phyloP scores from a whole-genome alignment of 2,329 filamentous ascomycete species.

The Lomentospora prolificans region DNA sequence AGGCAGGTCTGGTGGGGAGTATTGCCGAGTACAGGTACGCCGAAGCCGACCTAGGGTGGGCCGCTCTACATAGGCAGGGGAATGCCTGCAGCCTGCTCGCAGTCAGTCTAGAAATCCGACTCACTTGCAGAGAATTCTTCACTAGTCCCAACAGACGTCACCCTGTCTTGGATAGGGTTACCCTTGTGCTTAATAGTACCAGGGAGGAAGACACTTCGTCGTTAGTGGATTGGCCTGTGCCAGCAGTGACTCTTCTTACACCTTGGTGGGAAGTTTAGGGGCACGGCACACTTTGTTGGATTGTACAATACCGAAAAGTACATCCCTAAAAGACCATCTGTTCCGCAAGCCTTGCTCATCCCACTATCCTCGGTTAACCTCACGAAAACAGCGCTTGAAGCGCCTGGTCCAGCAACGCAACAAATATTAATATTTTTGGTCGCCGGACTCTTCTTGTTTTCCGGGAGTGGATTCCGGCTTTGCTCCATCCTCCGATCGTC shows the following conservation, averaged over 20 bases:
- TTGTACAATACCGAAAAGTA: neutral
- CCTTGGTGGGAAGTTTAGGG: neutral
- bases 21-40: conserved; percentile 7
- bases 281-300: neutral
- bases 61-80: too few species aligned
- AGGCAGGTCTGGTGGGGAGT: neutral
- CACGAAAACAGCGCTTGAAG: neutral
- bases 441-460: neutral
- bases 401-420: neutral
- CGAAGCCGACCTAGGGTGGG: neutral
- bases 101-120: too few species aligned
- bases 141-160: neutral
- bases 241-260: too few species aligned
- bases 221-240: too few species aligned
- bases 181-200: neutral
- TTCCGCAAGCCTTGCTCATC: neutral
- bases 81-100: too few species aligned
- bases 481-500: neutral
- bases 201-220: too few species aligned
- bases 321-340: neutral
- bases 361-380: neutral
- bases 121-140: neutral
- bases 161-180: neutral
- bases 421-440: neutral
- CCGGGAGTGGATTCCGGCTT: neutral